Percentiles rank a stretch among this genome's conserved stretches.
Conservation (phyloP, 176 grass and related monocot species). For the Aegilops umbellulata region DNA sequence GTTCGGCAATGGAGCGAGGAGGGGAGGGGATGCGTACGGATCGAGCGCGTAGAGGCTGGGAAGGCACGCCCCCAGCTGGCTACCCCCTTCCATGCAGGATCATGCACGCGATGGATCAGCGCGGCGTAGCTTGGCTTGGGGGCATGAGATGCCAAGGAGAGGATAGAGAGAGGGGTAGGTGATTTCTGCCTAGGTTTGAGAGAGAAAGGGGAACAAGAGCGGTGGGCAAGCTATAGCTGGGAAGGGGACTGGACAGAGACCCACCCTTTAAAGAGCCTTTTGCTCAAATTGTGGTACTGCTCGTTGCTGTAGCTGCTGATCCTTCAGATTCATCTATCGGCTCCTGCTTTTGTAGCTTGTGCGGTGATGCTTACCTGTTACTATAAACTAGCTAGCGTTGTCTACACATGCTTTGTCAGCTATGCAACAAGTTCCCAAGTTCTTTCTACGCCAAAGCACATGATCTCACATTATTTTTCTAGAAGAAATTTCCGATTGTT, state of each 20-base stretch:
- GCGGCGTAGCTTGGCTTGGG: background rate
- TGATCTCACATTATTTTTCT: background rate
- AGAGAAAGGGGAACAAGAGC: background rate
- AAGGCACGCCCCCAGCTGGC: constrained; percentile 40
- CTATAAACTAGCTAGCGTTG: too few species aligned
- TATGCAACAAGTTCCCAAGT: background rate
- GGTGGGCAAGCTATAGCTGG: constrained; percentile 31
- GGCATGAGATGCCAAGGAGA: constrained; percentile 7
- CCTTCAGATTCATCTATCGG: constrained; percentile 31
- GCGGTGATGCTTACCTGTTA: constrained; percentile 3
- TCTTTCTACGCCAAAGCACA: background rate
- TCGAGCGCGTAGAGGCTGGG: constrained; percentile 43
- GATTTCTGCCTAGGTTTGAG: constrained; percentile 44
- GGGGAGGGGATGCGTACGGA: constrained; percentile 17
- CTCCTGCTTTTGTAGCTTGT: constrained; percentile 12
- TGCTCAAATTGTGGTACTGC: constrained; percentile 54
- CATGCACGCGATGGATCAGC: constrained; percentile 7
- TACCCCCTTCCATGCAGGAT: constrained; percentile 51
- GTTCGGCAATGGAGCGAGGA: constrained; percentile 30
- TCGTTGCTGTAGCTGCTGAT: constrained; percentile 35
- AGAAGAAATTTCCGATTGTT: background rate
- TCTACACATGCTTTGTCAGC: background rate
- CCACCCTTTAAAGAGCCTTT: constrained; percentile 64
- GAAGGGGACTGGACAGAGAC: constrained; percentile 32
- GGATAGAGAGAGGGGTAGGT: background rate